Base-by-base conservation (phyloP, 495 filamentous ascomycete genomes). In the Daldinia decipiens region DNA sequence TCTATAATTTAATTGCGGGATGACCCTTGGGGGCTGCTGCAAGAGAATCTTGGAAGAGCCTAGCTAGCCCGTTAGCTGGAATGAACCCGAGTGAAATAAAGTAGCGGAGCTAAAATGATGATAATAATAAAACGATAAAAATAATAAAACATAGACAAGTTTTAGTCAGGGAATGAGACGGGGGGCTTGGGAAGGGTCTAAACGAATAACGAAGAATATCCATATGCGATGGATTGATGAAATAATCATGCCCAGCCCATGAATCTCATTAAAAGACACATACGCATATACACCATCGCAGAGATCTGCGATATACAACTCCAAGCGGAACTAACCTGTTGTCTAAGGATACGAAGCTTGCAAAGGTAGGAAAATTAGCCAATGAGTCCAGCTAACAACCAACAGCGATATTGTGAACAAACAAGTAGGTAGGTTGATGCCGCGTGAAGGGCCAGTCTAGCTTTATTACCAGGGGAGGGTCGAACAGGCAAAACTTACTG, bases 1-100 rank as follows among this genome's bases (percentile, higher is more conserved):
- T 74, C 54, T 73, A 71, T 71, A 70, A 47, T 70, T 70, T 71
- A 72, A 54, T 63, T 70, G 72, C 72, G 74, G 71, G 72, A 76
- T 72, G 62, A 72, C 72, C 72, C 74, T 74, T 72, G 66, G 65
- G 69, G 71, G 71, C 62, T 64, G 67, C 71, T 70, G 71, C 71
- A 74, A 67, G 59, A 70, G 67, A 73, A 73, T 73, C 70, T 73
- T 69, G 70, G 70, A 73, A 68, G 56, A 69, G 70, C 62, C 70
- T 73, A 73, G 70, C 61, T 73, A 73, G 65, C 58, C 65, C 62
- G 65, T 73, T 73, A 73, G 70, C 70, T 73, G 70, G 70, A 73
- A 73, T 66, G 70, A 62, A 57, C 65, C 67, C 70, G 70, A 69
- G 66, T 58, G 59, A 47, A 68, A 65, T 59, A 67, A 53, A 66